These are phyloP conservation scores for Podospora appendiculata DNA, from an alignment of 495 filamentous ascomycete species.

Conservation along the genomic window DNA sequence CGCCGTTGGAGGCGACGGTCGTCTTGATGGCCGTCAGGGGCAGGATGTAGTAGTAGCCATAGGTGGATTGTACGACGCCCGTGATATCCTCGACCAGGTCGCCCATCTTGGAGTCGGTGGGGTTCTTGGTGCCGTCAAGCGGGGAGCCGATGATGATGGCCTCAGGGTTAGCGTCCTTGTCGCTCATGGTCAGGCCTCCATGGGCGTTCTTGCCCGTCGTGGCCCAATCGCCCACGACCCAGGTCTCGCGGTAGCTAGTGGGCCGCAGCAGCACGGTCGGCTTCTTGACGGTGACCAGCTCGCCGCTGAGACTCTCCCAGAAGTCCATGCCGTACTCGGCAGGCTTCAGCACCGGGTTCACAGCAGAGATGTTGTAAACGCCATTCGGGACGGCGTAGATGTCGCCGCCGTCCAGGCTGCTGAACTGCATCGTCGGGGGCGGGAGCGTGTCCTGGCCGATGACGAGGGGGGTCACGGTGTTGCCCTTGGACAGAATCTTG, in stretches of 20 bases:
- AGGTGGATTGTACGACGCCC: constrained; percentile 48
- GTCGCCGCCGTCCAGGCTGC: constrained; percentile 43
- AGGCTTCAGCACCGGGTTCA: constrained; percentile 47
- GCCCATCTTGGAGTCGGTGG: constrained; percentile 44
- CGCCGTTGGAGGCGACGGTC: constrained; percentile 21
- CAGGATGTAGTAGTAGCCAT: constrained; percentile 53
- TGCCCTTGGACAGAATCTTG: constrained; percentile 35
- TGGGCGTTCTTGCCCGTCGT: constrained; percentile 45
- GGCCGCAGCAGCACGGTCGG: constrained; percentile 41
- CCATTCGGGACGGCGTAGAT: constrained; percentile 50
- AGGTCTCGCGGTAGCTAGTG: constrained; percentile 54
- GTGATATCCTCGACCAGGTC: constrained; percentile 50
- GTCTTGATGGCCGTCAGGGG: constrained; percentile 43
- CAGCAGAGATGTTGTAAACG: constrained; percentile 38
- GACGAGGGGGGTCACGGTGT: constrained; percentile 36
- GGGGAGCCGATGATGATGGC: constrained; percentile 50
- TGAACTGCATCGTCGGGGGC: constrained; percentile 47
- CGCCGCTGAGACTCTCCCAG: constrained; percentile 54
- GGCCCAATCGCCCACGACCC: constrained; percentile 50
- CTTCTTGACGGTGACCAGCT: constrained; percentile 44
- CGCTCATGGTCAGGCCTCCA: constrained; percentile 47
- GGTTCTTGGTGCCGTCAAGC: constrained; percentile 51
- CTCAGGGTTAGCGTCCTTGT: constrained; percentile 52
- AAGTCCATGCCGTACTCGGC: constrained; percentile 53
- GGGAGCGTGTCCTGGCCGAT: constrained; percentile 40